Conservation (phyloP, 1,139 yeast species). For the Magnusiomyces tetraspermus region DNA sequence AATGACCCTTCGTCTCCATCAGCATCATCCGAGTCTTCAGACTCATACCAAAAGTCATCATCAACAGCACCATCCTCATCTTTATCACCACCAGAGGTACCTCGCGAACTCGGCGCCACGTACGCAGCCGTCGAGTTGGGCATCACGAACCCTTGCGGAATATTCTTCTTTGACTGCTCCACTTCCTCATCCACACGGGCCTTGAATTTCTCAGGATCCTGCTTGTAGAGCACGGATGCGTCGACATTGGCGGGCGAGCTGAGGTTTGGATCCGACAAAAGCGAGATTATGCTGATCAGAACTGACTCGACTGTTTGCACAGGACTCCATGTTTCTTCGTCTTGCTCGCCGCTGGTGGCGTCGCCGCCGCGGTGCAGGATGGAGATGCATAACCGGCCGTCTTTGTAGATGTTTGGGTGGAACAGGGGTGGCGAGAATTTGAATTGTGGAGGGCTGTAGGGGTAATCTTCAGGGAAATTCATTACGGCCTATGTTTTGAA, state of each 20-base stretch:
- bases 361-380: constrained; percentile 87
- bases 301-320: constrained; percentile 93
- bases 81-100: constrained; percentile 30
- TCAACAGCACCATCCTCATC: constrained; percentile 60
- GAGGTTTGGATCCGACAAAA: constrained; percentile 87
- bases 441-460: constrained; percentile 85
- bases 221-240: constrained; percentile 87
- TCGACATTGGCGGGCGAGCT: constrained; percentile 94
- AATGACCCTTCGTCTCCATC: constrained; percentile 26
- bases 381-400: constrained; percentile 87
- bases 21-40: constrained; percentile 54
- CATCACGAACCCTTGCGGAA: constrained; percentile 77
- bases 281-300: constrained; percentile 76
- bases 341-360: constrained; percentile 82
- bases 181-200: constrained; percentile 76
- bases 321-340: constrained; percentile 82
- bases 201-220: constrained; percentile 70
- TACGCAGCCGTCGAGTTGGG: constrained; percentile 60
- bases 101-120: constrained; percentile 40
- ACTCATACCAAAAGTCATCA: constrained; percentile 81
- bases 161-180: constrained; percentile 69
- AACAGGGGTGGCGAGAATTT: constrained; percentile 90
- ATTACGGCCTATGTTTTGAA: constrained; percentile 80
- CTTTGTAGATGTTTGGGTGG: constrained; percentile 91
- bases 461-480: constrained; percentile 87